Evolutionary conservation across 2,329 filamentous ascomycete genomes (phyloP), one percentile per base, ranked within the genome.

Genomic region (Fusarium tanahbumbuense): DNA sequence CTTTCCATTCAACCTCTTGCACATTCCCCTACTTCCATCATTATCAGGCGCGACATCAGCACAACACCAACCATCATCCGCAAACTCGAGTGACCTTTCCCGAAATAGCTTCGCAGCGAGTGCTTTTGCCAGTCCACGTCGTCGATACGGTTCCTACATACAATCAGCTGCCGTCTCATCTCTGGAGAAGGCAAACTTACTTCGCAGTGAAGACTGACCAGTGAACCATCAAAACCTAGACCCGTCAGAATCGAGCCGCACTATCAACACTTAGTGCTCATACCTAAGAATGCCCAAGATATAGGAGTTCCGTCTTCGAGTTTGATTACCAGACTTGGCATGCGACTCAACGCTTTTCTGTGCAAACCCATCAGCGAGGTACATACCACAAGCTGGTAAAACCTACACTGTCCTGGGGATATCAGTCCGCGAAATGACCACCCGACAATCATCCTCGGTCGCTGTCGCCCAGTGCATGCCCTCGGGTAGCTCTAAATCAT

Each of bases 31-130:
- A 73, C 91, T 93, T 42, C 85, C 84, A 3, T 76, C 61, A 69
- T 93, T 93, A 1, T 85, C 84, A 0, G 84, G 79, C 5, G 87
- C 85, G 1, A 93, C 91, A 77, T 93, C 89, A 4, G 90, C 90
- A 63, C 88, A 85, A 27, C 83, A 85, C 81, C 85, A 88, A 9
- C 82, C 84, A 40, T 87, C 86, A 0, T 81, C 72, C 2, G 81
- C 81, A 37, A 83, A 87, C 1, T 80, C 77, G 5, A 69, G 69
- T 34, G 85, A 79, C 48, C 84, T 81, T 41, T 89, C 84, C 6
- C 79, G 80, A 47, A 92, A 83, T 5, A 92, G 76, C 74, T 86
- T 90, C 25, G 83, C 80, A 1, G 87, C 86, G 6, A 93, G 79
- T 0, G 83, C 81, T 76, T 90, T 91, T 3, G 90, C 91, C 30